Conservation (phyloP, 1,139 yeast genomes). For the Magnusiomyces paraingens region DNA sequence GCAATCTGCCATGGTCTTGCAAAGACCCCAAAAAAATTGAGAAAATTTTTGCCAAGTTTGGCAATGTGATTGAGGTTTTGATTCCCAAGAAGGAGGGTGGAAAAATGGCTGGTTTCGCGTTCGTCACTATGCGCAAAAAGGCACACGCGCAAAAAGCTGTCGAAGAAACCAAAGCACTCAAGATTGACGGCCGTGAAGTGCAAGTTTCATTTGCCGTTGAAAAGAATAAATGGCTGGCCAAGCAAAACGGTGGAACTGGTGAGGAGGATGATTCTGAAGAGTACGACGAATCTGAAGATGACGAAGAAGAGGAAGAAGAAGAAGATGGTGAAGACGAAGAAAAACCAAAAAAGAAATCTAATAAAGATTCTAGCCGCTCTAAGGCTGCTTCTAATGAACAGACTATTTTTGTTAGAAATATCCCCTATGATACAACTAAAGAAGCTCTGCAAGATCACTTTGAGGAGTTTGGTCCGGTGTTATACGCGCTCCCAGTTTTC, state of each 20-base stretch:
- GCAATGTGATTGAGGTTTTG: conserved; percentile 82
- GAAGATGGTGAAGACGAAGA: conserved; percentile 26
- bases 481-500: conserved; percentile 87
- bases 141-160: conserved; percentile 77
- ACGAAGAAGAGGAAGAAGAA: conserved; percentile 26
- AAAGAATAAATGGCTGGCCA: conserved; percentile 69
- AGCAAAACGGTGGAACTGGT: conserved; percentile 37
- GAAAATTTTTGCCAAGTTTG: conserved; percentile 66
- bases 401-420: conserved; percentile 73
- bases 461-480: conserved; percentile 74
- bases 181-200: conserved; percentile 85
- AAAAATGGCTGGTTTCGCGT: conserved; percentile 90
- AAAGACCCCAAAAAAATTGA: conserved; percentile 67
- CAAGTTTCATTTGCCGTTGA: conserved; percentile 93
- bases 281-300: conserved; percentile 27
- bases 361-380: conserved; percentile 24
- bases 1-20: conserved; percentile 96
- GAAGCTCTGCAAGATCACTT: conserved; percentile 77
- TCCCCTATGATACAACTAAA: conserved; percentile 89
- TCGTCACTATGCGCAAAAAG: conserved; percentile 81
- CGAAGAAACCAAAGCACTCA: conserved; percentile 61
- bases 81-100: conserved; percentile 88
- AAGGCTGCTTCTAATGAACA: conserved; percentile 26
- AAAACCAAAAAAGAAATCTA: conserved; percentile 19
- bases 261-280: conserved; percentile 34